These are phyloP conservation scores for Trypanosoma boissoni DNA, from an alignment of 208 protist species.

Conservation along the genomic window DNA sequence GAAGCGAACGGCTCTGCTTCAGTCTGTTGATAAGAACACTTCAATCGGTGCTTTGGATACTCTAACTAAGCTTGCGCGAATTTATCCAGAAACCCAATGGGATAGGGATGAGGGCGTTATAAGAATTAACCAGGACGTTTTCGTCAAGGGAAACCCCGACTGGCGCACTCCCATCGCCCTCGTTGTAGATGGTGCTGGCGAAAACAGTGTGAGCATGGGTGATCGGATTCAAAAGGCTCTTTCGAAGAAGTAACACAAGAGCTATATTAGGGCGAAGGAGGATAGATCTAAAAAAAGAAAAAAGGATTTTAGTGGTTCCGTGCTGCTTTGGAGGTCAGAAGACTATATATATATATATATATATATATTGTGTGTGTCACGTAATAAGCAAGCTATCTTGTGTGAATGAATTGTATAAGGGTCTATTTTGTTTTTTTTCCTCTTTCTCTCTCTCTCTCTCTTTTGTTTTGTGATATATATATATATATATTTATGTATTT, in stretches of 20 bases:
- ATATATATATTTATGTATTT: slow-evolving; percentile 18
- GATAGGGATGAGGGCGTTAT: slow-evolving; percentile 70
- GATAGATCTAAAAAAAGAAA: background rate
- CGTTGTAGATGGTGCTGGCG: slow-evolving; percentile 47
- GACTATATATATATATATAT: no score
- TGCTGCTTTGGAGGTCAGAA: no score
- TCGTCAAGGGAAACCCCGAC: slow-evolving; percentile 68
- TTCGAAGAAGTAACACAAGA: slow-evolving; percentile 44
- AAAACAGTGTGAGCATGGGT: slow-evolving; percentile 47
- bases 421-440: slow-evolving; percentile 6
- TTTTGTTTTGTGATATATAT: background rate
- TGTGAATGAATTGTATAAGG: background rate
- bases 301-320: background rate
- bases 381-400: no score
- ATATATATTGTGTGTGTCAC: no score
- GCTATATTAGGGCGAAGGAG: background rate
- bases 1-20: slow-evolving; percentile 36
- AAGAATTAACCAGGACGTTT: slow-evolving; percentile 62
- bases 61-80: slow-evolving; percentile 54
- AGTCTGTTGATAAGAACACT: slow-evolving; percentile 41
- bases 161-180: slow-evolving; percentile 61
- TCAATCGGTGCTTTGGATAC: slow-evolving; percentile 70
- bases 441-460: slow-evolving; percentile 11
- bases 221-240: slow-evolving; percentile 69
- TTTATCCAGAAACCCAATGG: slow-evolving; percentile 82